phyloP scores from a whole-genome alignment of 169 alveolate genomes.

The Miamiensis avidus region DNA sequence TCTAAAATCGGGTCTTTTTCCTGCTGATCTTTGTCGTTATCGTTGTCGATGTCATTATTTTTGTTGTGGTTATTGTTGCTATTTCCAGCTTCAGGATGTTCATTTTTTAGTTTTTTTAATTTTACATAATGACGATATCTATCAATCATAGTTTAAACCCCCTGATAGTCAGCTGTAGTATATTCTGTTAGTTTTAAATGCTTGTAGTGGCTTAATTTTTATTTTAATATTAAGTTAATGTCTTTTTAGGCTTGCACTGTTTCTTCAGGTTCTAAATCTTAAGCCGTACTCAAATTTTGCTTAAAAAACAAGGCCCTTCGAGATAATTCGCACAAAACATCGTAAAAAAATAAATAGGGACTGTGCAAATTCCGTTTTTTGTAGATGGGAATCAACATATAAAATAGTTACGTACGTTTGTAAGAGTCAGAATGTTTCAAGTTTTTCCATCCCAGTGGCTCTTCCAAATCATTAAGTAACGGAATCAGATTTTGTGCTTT shows the following conservation, averaged over 20 bases:
- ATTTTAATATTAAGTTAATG: too few species aligned
- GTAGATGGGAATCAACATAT: slow-evolving; percentile 15
- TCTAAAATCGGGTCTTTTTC: background rate
- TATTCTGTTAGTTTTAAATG: background rate
- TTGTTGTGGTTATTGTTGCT: background rate
- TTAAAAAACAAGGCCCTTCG: background rate
- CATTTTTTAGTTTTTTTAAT: too few species aligned
- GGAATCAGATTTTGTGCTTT: slow-evolving; percentile 19
- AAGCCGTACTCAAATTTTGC: too few species aligned
- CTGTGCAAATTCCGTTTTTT: background rate
- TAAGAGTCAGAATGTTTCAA: background rate
- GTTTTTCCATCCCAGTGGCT: slow-evolving; percentile 33
- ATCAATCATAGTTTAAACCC: too few species aligned
- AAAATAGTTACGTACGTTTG: slow-evolving; percentile 2
- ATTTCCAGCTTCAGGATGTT: background rate
- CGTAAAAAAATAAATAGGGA: background rate
- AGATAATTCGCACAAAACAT: background rate
- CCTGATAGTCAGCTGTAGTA: background rate
- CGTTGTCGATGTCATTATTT: too few species aligned
- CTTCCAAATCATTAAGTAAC: background rate
- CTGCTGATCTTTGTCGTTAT: background rate
- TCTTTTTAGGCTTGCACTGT: background rate
- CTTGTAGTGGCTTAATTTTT: too few species aligned
- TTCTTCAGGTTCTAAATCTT: background rate
- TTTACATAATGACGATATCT: too few species aligned